phyloP scores from a whole-genome alignment of 2,329 filamentous ascomycete species.

The Paecilomyces variotii region DNA sequence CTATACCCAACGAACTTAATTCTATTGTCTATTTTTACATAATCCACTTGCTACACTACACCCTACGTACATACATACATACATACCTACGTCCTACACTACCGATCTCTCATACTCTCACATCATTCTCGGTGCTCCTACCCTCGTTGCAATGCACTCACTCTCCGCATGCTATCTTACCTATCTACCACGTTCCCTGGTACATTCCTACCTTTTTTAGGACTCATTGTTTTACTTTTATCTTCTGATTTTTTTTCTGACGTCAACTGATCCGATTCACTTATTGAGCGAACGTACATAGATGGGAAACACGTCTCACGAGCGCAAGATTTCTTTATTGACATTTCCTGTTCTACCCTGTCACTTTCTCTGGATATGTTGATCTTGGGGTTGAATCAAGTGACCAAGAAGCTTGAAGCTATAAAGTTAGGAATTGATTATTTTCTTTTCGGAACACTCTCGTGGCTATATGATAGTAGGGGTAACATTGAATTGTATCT shows the following conservation, averaged over 20 bases:
- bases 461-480: too few relatives aligned
- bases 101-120: neutral
- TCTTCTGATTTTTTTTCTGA: neutral
- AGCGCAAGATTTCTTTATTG: neutral
- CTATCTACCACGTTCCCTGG: neutral
- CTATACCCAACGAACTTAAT: neutral
- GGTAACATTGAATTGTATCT: too few relatives aligned
- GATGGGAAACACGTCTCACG: neutral
- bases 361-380: neutral
- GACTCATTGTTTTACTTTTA: neutral
- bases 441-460: neutral
- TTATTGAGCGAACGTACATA: neutral
- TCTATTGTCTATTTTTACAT: neutral
- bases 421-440: neutral
- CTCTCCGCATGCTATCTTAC: neutral
- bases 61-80: neutral
- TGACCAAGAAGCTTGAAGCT: neutral
- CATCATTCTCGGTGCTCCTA: neutral
- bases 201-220: neutral
- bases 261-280: neutral
- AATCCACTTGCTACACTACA: neutral
- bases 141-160: neutral
- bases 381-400: neutral
- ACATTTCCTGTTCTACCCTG: neutral
- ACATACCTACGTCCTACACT: neutral